These are phyloP conservation scores for Brassica balearica DNA, from an alignment of 441 rosid genomes.

Conservation along the genomic window DNA sequence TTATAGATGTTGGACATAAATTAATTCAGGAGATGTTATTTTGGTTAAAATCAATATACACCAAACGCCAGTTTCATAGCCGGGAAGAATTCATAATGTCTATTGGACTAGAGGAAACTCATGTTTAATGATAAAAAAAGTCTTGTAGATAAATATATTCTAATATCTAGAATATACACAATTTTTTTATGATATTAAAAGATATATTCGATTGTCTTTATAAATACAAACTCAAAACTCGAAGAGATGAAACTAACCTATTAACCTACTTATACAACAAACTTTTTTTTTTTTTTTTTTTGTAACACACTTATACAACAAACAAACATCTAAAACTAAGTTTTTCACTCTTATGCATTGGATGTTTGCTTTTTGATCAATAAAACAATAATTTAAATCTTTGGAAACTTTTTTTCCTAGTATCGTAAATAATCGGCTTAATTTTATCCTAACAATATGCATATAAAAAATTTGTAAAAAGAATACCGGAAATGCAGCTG, in stretches of 20 bases:
- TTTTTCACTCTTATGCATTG: not conserved
- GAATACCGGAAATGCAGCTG: not conserved
- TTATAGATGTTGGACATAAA: not conserved
- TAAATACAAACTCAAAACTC: no score
- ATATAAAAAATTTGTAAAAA: not conserved
- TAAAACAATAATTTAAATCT: no score
- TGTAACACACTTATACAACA: not conserved
- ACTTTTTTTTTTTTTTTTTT: not conserved
- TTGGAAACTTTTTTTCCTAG: no score
- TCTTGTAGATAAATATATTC: not conserved
- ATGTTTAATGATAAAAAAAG: not conserved
- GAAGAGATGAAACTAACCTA: no score
- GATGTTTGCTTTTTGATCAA: not conserved
- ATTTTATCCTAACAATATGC: not conserved
- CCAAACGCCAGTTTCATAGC: not conserved
- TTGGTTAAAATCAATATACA: not conserved
- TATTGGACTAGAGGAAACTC: not conserved
- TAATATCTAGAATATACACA: no score
- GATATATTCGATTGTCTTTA: no score
- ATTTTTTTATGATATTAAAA: no score
- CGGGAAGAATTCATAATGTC: not conserved
- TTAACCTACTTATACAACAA: not conserved
- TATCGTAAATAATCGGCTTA: not conserved
- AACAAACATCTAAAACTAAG: not conserved
- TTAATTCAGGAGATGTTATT: not conserved